These are phyloP conservation scores for Claviceps citrina DNA, from an alignment of 2,329 filamentous ascomycete species.

Conservation along the genomic window DNA sequence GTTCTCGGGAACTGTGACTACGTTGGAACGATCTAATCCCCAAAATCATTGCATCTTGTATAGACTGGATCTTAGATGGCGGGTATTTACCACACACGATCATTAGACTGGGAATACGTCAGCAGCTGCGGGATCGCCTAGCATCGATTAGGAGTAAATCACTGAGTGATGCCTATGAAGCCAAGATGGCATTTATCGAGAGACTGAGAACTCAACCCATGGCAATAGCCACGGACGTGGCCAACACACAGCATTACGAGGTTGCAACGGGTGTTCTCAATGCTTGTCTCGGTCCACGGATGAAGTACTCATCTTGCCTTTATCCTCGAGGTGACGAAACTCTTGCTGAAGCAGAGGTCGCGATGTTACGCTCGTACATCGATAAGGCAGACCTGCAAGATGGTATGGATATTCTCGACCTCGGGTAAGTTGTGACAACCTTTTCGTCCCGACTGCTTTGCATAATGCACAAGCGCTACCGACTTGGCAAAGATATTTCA, in stretches of 20 bases:
- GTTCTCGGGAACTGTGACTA: not conserved
- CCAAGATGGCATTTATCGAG: slow-evolving; percentile 49
- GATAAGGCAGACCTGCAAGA: slow-evolving; percentile 42
- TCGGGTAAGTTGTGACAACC: slow-evolving; percentile 32
- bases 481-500: not conserved
- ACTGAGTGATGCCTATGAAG: slow-evolving; percentile 35
- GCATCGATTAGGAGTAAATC: slow-evolving; percentile 37
- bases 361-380: slow-evolving; percentile 49
- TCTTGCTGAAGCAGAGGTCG: slow-evolving; percentile 49
- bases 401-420: slow-evolving; percentile 46
- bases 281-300: slow-evolving; percentile 47
- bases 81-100: slow-evolving; percentile 49
- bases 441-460: not conserved
- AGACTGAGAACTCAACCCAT: slow-evolving; percentile 45
- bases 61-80: slow-evolving; percentile 45
- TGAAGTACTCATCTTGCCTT: slow-evolving; percentile 58
- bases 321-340: slow-evolving; percentile 48
- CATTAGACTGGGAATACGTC: slow-evolving; percentile 49
- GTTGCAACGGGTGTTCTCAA: slow-evolving; percentile 49
- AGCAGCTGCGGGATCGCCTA: slow-evolving; percentile 48
- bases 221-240: slow-evolving; percentile 49
- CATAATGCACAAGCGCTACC: not conserved
- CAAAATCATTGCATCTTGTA: not conserved
- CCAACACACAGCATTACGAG: slow-evolving; percentile 59
- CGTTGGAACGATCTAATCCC: not conserved